Conservation (phyloP, 495 filamentous ascomycete species). For the Hypomontagnella monticulosa region DNA sequence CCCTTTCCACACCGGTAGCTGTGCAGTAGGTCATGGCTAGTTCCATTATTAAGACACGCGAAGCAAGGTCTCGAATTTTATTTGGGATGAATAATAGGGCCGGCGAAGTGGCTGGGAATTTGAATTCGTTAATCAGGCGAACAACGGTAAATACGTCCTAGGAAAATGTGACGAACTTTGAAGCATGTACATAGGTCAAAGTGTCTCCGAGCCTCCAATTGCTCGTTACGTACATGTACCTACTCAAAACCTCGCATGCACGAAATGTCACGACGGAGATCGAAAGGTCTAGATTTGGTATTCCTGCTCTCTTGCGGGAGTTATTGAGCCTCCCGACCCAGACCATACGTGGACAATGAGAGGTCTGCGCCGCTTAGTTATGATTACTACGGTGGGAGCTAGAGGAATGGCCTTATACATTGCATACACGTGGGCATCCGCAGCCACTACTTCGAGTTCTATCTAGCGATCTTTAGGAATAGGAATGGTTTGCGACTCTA, state of each 20-base stretch:
- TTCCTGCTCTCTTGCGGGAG: conserved; percentile 10
- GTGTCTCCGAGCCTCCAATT: neutral
- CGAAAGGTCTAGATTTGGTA: conserved; percentile 19
- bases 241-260: conserved; percentile 22
- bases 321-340: conserved; percentile 1
- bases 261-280: conserved; percentile 29
- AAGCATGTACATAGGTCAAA: neutral
- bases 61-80: too few relatives aligned
- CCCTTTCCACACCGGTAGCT: neutral
- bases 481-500: conserved; percentile 7
- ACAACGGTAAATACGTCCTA: too few relatives aligned
- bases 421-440: conserved; percentile 14
- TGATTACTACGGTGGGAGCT: conserved; percentile 12
- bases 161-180: neutral
- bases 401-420: conserved; percentile 4
- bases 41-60: too few relatives aligned
- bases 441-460: neutral
- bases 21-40: neutral
- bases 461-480: neutral
- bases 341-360: neutral
- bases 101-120: too few relatives aligned
- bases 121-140: too few relatives aligned
- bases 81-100: too few relatives aligned
- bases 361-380: conserved; percentile 17
- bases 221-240: too few relatives aligned